Evolutionary conservation across 2,329 filamentous ascomycete genomes (phyloP), one percentile per base, ranked within the genome.

Genomic region (Colletotrichum noveboracense): DNA sequence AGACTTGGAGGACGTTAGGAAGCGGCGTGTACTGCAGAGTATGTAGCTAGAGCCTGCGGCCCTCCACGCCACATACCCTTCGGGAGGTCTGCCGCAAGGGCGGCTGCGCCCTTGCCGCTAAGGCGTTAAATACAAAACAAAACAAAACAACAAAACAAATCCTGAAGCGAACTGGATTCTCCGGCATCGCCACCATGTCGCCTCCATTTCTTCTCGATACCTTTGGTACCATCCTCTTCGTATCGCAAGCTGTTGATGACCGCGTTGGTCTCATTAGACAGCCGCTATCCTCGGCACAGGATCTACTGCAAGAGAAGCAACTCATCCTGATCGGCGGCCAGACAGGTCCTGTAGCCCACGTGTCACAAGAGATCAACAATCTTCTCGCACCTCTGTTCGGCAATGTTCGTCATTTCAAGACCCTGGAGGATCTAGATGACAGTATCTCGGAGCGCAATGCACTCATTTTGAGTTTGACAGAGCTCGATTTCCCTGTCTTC

Each of bases 401-500:
- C 18, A 21, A 24, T 7, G 12, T 55, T 30, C 21, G 16, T 9
- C 24, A 52, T 7, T 18, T 66, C 10, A 18, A 32, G 16, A 5
- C 36, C 9, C 38, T 66, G 14, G 26, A 52, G 16, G 36, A 28
- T 13, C 7, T 70, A 6, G 56, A 70, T 48, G 21, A 70, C 26
- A 32, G 12, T n/a, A 18, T 32, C 26, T 21, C 26, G 34, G 56
- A 30, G 2, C 34, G 10, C 4, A 34, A 26, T 8, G 18, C 66
- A 5, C 30, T 26, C 24, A 26, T 70, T 21, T 18, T 70, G 8
- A 48, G 32, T 14, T 36, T 70, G 24, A 43, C 55, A n/a, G 74
- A 76, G 28, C 66, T 76, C 7, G 78, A 80, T 12, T 58, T 71
- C 10, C 65, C 76, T 16, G 78, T 84, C 10, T 78, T 84, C 18